These are phyloP conservation scores for Fraxinus albicans DNA, from an alignment of 305 asterid species.

Conservation along the genomic window DNA sequence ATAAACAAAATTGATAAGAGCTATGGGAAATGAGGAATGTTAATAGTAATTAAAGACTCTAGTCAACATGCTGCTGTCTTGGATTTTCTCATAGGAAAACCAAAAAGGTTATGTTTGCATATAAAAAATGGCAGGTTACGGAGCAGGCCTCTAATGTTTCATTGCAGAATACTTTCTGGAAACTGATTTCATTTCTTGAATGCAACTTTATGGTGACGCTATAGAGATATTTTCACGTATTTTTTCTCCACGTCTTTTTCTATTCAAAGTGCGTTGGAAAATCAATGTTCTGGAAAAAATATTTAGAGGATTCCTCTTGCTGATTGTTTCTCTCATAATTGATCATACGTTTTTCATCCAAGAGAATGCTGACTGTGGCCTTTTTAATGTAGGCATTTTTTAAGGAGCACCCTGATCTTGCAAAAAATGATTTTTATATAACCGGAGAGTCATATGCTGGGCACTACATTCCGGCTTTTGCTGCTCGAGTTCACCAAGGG, in stretches of 20 bases:
- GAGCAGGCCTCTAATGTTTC: background rate
- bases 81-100: background rate
- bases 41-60: background rate
- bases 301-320: background rate
- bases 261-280: background rate
- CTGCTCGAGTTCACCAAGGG: conserved; percentile 86
- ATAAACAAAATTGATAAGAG: background rate
- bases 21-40: background rate
- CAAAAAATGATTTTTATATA: conserved; percentile 79
- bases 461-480: conserved; percentile 95
- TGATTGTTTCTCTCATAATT: background rate
- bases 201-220: background rate
- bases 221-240: background rate
- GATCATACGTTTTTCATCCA: background rate
- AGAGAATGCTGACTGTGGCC: background rate
- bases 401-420: conserved; percentile 78
- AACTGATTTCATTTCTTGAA: background rate
- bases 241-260: background rate
- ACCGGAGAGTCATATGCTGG: conserved; percentile 99
- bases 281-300: background rate
- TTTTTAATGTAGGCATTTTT: conserved; percentile 70
- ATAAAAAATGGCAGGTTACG: background rate
- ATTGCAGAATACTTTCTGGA: background rate
- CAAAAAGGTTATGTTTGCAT: background rate
- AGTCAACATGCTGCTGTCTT: background rate